These are phyloP conservation scores for Capronia coronata DNA, from an alignment of 2,329 filamentous ascomycete species.

Conservation along the genomic window DNA sequence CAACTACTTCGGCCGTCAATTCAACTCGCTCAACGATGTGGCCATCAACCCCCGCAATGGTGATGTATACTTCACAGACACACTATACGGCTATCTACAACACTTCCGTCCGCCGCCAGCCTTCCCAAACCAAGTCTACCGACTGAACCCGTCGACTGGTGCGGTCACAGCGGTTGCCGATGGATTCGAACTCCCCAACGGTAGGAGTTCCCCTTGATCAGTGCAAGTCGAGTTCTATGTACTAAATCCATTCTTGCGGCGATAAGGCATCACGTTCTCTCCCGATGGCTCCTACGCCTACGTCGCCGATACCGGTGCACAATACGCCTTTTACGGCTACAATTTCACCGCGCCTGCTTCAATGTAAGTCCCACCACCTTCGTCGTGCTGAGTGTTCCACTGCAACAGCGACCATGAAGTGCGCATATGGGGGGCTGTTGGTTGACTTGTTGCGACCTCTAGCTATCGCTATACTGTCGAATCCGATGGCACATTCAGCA, in stretches of 20 bases:
- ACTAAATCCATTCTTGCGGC: background rate
- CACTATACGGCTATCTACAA: conserved; percentile 39
- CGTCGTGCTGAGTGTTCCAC: too few species aligned
- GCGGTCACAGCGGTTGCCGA: conserved; percentile 46
- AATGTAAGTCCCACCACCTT: too few species aligned
- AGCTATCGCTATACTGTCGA: conserved; percentile 25
- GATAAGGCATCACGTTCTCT: conserved; percentile 30
- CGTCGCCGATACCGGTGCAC: conserved; percentile 25
- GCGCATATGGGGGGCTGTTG: too few species aligned
- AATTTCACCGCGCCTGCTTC: conserved; percentile 22
- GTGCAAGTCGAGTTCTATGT: background rate
- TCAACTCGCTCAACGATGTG: conserved; percentile 29
- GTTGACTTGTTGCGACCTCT: too few species aligned
- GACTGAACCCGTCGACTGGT: conserved; percentile 38
- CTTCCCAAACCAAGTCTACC: conserved; percentile 46
- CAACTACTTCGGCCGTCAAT: conserved; percentile 52
- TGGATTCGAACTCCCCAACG: conserved; percentile 42
- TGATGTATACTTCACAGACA: conserved; percentile 29
- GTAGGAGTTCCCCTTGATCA: conserved; percentile 30
- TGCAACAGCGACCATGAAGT: too few species aligned
- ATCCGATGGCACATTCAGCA: conserved; percentile 28
- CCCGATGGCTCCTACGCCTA: conserved; percentile 33
- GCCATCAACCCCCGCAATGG: conserved; percentile 24
- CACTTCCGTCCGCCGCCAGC: conserved; percentile 42
- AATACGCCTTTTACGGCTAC: conserved; percentile 19